A percentile compares a stretch with the other conserved stretches of the same genome.
phyloP scores from a whole-genome alignment of 805 yeast genomes.

The Kuraishia molischiana region DNA sequence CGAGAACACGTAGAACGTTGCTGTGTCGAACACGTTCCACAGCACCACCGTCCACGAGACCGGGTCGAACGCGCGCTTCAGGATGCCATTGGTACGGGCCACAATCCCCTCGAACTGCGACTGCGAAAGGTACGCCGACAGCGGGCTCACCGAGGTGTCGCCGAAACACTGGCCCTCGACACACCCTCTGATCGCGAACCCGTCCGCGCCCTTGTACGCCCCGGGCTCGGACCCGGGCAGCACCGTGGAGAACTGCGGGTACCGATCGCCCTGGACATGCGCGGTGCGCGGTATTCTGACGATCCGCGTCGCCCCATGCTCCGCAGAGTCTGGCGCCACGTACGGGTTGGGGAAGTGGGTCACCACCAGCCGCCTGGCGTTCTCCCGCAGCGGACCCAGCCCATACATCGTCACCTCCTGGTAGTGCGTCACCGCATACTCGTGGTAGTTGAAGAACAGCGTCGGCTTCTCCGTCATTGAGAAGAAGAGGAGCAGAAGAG shows the following conservation, averaged over 20 bases:
- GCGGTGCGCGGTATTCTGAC: constrained; percentile 54
- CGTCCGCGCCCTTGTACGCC: constrained; percentile 24
- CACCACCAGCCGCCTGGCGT: constrained; percentile 30
- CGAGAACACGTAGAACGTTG: constrained; percentile 32
- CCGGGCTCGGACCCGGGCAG: constrained; percentile 60
- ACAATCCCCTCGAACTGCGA: constrained; percentile 34
- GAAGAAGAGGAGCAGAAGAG: too few species aligned
- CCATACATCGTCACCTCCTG: constrained; percentile 8
- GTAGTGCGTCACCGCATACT: constrained; percentile 32
- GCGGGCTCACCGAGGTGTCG: constrained; percentile 40
- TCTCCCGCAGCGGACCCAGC: constrained; percentile 13
- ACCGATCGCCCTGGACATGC: constrained; percentile 23
- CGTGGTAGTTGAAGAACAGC: constrained; percentile 61
- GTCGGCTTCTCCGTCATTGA: too few species aligned
- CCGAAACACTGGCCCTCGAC: constrained; percentile 39
- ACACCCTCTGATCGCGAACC: constrained; percentile 27
- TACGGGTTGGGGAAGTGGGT: constrained; percentile 64
- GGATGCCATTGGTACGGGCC: constrained; percentile 27
- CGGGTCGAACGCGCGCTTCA: constrained; percentile 32
- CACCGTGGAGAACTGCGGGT: constrained; percentile 45
- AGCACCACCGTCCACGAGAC: constrained; percentile 23
- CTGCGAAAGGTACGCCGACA: constrained; percentile 24
- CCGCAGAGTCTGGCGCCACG: constrained; percentile 19
- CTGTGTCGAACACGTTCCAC: constrained; percentile 28
- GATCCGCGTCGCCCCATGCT: constrained; percentile 36